Percentiles rank a stretch among this genome's conserved stretches.
phyloP scores from a whole-genome alignment of 1,284 basidiomycete species.

The Malassezia obtusa region DNA sequence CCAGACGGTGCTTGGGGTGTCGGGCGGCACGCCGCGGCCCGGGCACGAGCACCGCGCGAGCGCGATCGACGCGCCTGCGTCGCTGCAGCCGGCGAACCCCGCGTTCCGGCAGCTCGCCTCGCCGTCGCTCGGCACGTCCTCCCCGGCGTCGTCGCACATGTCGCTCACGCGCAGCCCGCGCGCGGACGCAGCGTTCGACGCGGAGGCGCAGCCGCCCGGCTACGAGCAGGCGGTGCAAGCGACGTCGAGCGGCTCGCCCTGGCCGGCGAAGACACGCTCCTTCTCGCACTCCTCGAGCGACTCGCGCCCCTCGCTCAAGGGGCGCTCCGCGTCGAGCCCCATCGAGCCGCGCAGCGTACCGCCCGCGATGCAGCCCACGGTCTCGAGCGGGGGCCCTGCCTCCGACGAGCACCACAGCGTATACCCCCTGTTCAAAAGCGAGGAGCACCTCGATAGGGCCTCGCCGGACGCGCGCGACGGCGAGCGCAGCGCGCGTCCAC shows the following conservation, averaged over 20 bases:
- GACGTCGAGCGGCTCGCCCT: background rate
- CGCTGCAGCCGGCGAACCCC: conserved; percentile 9
- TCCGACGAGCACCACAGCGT: conserved; percentile 1
- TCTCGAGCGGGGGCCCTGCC: background rate
- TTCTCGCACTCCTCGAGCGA: background rate
- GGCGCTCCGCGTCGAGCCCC: background rate
- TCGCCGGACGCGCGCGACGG: background rate
- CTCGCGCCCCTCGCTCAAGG: background rate
- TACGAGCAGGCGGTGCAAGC: background rate
- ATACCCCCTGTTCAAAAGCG: conserved; percentile 11
- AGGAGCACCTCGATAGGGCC: background rate
- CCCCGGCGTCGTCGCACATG: background rate
- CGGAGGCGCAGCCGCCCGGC: background rate
- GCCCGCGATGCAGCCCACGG: background rate
- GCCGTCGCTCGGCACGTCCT: background rate
- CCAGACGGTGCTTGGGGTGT: conserved; percentile 26
- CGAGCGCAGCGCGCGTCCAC: background rate
- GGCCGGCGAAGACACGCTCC: background rate
- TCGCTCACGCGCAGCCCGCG: background rate
- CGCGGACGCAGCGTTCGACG: background rate
- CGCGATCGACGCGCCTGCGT: conserved; percentile 1
- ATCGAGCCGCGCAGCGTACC: background rate
- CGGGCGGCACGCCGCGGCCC: background rate
- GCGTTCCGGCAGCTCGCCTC: background rate
- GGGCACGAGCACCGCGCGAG: background rate